Evolutionary conservation across 148 eudicot genomes (phyloP).

Genomic region (Heliamphora exappendiculata): DNA sequence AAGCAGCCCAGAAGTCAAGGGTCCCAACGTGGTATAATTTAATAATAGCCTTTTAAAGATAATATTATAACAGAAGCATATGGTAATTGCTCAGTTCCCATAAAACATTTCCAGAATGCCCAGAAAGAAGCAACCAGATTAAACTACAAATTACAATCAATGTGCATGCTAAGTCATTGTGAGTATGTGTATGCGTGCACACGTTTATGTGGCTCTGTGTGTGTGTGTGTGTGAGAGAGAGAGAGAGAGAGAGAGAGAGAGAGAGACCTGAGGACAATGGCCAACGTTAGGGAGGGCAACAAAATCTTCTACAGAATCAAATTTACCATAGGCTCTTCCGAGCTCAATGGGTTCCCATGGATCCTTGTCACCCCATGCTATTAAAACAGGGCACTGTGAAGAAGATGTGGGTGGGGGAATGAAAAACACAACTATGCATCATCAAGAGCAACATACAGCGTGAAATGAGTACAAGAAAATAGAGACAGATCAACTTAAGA

Average conservation of each 20-base stretch:
- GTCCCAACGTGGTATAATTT: background rate
- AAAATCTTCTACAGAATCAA: constrained; percentile 75
- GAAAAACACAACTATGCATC: background rate
- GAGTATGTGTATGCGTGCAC: background rate
- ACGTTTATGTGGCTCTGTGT: background rate
- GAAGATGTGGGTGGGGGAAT: background rate
- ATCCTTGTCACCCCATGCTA: constrained; percentile 98
- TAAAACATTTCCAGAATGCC: background rate
- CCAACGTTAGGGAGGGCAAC: constrained; percentile 84
- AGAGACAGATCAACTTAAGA: background rate
- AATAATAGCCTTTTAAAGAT: background rate
- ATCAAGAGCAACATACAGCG: background rate
- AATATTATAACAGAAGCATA: background rate
- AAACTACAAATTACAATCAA: background rate
- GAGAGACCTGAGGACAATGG: constrained; percentile 91
- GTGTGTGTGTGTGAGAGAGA: background rate
- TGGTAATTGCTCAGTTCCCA: background rate
- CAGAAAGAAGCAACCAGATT: background rate
- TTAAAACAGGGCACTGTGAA: constrained; percentile 83
- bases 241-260: constrained; percentile 15
- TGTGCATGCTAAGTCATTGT: background rate
- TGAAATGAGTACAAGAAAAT: background rate
- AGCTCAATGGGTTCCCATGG: constrained; percentile 97
- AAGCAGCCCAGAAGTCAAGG: background rate
- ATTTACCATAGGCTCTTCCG: constrained; percentile 69